Conservation (phyloP, 1,139 yeast genomes). For the Yamadazyma triangularis region DNA sequence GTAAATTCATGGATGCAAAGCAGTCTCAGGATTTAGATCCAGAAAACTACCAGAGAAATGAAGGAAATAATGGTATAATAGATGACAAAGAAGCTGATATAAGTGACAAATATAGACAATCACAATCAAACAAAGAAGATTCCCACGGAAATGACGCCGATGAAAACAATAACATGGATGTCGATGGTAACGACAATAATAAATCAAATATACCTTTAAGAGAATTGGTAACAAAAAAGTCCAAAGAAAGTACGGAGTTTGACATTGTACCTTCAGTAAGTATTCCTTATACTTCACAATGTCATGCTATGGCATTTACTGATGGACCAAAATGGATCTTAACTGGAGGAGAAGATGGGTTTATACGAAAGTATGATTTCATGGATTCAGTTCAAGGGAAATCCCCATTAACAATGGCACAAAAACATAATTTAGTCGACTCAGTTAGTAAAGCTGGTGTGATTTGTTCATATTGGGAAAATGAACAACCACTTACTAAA, state of each 20-base stretch:
- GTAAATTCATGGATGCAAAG: constrained; percentile 18
- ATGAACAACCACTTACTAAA: constrained; percentile 72
- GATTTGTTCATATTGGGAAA: constrained; percentile 86
- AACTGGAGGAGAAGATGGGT: constrained; percentile 97
- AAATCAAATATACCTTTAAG: constrained; percentile 20
- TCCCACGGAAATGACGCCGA: neutral
- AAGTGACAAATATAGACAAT: constrained; percentile 7
- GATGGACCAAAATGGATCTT: constrained; percentile 84
- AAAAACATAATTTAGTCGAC: constrained; percentile 84
- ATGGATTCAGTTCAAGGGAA: constrained; percentile 86
- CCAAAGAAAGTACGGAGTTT: constrained; percentile 44
- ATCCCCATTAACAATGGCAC: constrained; percentile 84
- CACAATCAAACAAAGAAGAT: constrained; percentile 2
- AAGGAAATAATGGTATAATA: constrained; percentile 5
- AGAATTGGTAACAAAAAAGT: constrained; percentile 35
- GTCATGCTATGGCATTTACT: constrained; percentile 75
- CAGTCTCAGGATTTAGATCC: constrained; percentile 5
- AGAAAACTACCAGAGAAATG: too few species aligned
- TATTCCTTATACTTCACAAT: constrained; percentile 63
- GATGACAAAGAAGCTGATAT: constrained; percentile 6
- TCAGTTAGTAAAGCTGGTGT: constrained; percentile 83
- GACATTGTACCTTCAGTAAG: constrained; percentile 69
- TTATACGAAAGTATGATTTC: constrained; percentile 83
- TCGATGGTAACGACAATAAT: constrained; percentile 6
- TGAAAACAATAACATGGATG: constrained; percentile 8